A percentile compares a stretch with the other conserved stretches of the same genome.
Evolutionary conservation across 108 stramenopile genomes (phyloP).

Genomic region (Cyclotella choctawhatcheeana): DNA sequence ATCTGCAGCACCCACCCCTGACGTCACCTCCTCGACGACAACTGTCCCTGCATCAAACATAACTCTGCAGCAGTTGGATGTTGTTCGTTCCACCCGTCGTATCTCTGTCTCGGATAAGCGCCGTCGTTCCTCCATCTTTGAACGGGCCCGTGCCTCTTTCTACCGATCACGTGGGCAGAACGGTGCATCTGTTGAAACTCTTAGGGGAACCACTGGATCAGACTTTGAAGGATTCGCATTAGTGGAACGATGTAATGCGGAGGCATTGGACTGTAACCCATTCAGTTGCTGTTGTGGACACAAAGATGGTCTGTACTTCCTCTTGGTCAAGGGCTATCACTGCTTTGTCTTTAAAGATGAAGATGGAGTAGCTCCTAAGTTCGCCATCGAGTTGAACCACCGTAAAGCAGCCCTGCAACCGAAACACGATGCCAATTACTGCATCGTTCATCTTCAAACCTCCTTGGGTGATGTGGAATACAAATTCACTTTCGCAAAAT

Average conservation of each 20-base stretch:
- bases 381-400: constrained; percentile 75
- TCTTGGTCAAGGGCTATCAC: constrained; percentile 84
- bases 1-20: background rate
- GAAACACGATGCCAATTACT: constrained; percentile 24
- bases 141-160: constrained; percentile 41
- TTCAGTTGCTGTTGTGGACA: constrained; percentile 23
- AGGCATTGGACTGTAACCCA: constrained; percentile 1
- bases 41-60: constrained; percentile 16
- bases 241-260: constrained; percentile 61
- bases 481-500: constrained; percentile 56
- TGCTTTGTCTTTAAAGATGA: constrained; percentile 77
- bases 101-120: background rate
- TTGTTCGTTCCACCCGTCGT: background rate
- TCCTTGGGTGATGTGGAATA: constrained; percentile 81
- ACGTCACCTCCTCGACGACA: background rate
- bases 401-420: constrained; percentile 50
- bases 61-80: no score
- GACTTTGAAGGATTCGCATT: constrained; percentile 78
- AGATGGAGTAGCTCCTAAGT: constrained; percentile 61
- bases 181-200: constrained; percentile 70
- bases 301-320: constrained; percentile 47
- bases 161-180: constrained; percentile 61
- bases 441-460: constrained; percentile 60
- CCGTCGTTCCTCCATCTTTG: constrained; percentile 43
- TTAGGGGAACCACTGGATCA: constrained; percentile 77